Base-by-base conservation (phyloP, 352 stramenopile genomes). In the Pilasporangium apinafurcum region DNA sequence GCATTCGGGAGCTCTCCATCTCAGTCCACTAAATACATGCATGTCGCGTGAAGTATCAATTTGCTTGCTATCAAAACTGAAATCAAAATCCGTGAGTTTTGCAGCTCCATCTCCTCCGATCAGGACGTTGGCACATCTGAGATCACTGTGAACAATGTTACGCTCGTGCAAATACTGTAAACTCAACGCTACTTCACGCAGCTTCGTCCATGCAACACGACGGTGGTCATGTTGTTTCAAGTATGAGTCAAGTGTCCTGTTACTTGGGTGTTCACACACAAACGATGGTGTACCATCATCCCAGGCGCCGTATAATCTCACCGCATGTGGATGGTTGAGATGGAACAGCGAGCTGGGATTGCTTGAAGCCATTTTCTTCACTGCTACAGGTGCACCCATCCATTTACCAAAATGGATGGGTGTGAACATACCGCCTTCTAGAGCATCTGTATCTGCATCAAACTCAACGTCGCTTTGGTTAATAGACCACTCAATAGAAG, bases 1-100 rank as follows among this genome's bases (percentile, higher is more conserved):
- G n/a, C 50, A 53, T 28, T 76, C 65, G 0, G 58, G 61, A 0
- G 65, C 54, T 6, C 54, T 33, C 57, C 51, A 76, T 16, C 45
- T 43, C 14, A 24, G 41, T 12, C 38, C 36, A 1, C 37, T 34
- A 16, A 62, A 27, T 16, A 46, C 3, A 44, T 28, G n/a, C 36
- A 17, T 18, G 35, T 43, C 25, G 26, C 24, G 17, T 47, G 21
- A 29, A 42, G n/a, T n/a, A 27, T 21, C 14, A 52, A 21, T 2
- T 36, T 31, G n/a, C n/a, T n/a, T n/a, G n/a, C n/a, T n/a, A n/a
- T 38, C 20, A n/a, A 35, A 26, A 5, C 37, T 51, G 20, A 50
- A 27, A 12, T 56, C 44, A 45, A 55, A 54, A 27, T 61, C 59
- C 6, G 55, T 49, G 17, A 68, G 41, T 22, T 62, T 65, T 3